These are phyloP conservation scores for Pilobolus umbonatus DNA, from an alignment of 192 early-diverging fungal species.

Conservation along the genomic window DNA sequence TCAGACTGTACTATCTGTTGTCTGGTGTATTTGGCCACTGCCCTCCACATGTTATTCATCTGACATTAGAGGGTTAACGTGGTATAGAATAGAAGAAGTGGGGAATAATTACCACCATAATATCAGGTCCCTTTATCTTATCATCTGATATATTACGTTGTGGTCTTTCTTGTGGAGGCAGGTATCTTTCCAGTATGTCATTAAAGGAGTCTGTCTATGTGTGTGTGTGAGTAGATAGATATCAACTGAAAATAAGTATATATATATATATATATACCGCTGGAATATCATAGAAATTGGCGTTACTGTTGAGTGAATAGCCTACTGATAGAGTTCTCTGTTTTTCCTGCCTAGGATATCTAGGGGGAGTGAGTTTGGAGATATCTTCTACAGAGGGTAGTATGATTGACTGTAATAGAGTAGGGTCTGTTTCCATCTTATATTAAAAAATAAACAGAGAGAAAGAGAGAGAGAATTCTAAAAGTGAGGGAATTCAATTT, in stretches of 20 bases:
- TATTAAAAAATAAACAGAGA: not conserved
- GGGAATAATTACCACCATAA: constrained; percentile 28
- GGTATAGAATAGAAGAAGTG: not conserved
- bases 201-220: constrained; percentile 40
- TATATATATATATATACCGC: constrained; percentile 28
- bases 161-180: constrained; percentile 42
- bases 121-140: constrained; percentile 32
- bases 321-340: constrained; percentile 11
- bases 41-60: constrained; percentile 48
- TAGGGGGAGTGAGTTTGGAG: no score
- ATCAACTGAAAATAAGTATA: not conserved
- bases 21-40: constrained; percentile 41
- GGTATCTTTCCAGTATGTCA: constrained; percentile 38
- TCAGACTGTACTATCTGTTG: constrained; percentile 38
- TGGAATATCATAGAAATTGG: constrained; percentile 49
- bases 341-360: not conserved
- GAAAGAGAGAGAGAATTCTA: not conserved
- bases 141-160: constrained; percentile 35
- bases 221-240: not conserved
- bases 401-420: not conserved
- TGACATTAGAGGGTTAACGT: not conserved
- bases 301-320: constrained; percentile 23
- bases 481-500: no score
- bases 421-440: not conserved
- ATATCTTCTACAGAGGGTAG: not conserved